Conservation (phyloP, 1,284 basidiomycete genomes). For the Tausonia pullulans region DNA sequence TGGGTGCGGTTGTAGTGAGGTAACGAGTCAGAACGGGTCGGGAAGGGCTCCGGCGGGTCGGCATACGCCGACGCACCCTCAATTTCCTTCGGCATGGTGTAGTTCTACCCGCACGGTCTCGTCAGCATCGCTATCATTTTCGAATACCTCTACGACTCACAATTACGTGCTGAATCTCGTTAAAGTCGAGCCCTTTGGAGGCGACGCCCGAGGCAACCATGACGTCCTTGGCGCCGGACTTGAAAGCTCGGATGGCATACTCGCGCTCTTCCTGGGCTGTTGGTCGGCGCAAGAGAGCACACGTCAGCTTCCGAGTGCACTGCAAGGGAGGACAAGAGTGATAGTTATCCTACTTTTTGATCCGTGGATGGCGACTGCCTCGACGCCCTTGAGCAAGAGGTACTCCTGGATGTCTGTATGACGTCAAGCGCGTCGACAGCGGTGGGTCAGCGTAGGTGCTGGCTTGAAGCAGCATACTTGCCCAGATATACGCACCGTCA, state of each 20-base stretch:
- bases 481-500: slow-evolving; percentile 52
- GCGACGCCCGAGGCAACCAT: slow-evolving; percentile 99
- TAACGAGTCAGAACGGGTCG: too few relatives aligned
- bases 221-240: slow-evolving; percentile 91
- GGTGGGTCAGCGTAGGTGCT: background rate
- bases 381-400: slow-evolving; percentile 87
- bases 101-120: slow-evolving; percentile 43
- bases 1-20: too few relatives aligned
- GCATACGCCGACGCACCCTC: slow-evolving; percentile 37
- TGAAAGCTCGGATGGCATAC: slow-evolving; percentile 96
- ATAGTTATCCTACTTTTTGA: slow-evolving; percentile 61
- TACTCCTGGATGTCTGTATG: slow-evolving; percentile 93
- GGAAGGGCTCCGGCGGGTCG: too few relatives aligned
- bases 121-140: too few relatives aligned
- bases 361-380: slow-evolving; percentile 97
- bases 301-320: background rate
- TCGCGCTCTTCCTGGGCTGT: slow-evolving; percentile 95
- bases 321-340: background rate
- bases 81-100: slow-evolving; percentile 98
- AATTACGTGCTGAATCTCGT: slow-evolving; percentile 94
- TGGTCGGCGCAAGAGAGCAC: background rate
- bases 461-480: background rate
- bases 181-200: slow-evolving; percentile 95
- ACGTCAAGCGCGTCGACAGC: background rate
- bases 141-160: background rate